Conservation (phyloP, 176 grass and related monocot species). For the Cenchrus americanus region DNA sequence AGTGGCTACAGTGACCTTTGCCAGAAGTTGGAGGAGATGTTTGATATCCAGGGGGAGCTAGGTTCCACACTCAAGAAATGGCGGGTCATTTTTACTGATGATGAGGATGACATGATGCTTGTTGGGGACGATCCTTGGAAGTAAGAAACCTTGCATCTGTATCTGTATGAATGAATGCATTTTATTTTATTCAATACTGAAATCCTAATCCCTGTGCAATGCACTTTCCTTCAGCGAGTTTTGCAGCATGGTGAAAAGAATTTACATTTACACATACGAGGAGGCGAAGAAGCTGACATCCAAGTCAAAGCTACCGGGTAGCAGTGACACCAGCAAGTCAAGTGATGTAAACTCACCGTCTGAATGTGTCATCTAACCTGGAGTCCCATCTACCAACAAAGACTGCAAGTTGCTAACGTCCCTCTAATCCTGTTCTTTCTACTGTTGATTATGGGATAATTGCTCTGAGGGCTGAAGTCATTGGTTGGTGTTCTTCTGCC, state of each 20-base stretch:
- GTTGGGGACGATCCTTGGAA: constrained; percentile 96
- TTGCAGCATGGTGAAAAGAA: constrained; percentile 76
- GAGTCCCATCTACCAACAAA: constrained; percentile 27
- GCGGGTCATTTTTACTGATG: constrained; percentile 81
- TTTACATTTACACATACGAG: constrained; percentile 83
- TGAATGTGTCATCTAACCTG: constrained; percentile 32
- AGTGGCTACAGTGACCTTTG: constrained; percentile 64
- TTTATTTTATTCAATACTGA: background rate
- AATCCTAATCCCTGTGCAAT: constrained; percentile 29
- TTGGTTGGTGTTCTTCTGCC: background rate
- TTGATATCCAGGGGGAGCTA: constrained; percentile 72
- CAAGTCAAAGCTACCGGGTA: constrained; percentile 51
- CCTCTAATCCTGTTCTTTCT: constrained; percentile 37
- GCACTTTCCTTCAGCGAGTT: constrained; percentile 75
- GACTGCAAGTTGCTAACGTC: constrained; percentile 41
- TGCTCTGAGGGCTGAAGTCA: constrained; percentile 22
- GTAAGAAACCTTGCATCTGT: constrained; percentile 53
- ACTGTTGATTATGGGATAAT: background rate
- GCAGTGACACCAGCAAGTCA: constrained; percentile 35
- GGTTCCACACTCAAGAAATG: constrained; percentile 62
- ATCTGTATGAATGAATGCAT: background rate
- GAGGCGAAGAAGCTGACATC: constrained; percentile 70
- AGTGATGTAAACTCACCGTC: constrained; percentile 41
- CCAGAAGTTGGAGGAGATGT: constrained; percentile 82
- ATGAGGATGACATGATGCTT: constrained; percentile 94